Evolutionary conservation across 257 asterid genomes (phyloP), one percentile per base, ranked within the genome.

Genomic region (Pogostemon cablin): DNA sequence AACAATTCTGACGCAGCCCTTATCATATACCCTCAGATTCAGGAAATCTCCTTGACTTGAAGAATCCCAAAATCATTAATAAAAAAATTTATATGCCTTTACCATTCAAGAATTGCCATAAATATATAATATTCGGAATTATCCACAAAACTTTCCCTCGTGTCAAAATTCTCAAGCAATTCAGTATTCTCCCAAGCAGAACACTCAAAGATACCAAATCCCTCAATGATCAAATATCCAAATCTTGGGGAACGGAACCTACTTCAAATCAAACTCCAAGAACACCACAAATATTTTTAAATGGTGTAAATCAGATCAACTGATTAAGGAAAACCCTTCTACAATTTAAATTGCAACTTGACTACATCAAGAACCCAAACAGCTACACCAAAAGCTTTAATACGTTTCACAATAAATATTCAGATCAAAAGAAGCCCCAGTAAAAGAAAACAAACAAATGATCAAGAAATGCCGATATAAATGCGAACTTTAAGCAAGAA

Each of bases 341-440:
- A 41, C 44, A 44, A 69, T 41, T 63, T 17, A 42, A 65, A 11
- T 11, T 69, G 72, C 80, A 74, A 69, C 60, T 65, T 55, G 73
- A 47, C 47, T 49, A 42, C 46, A 71, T 32, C 71, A 60, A 37
- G 12, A 50, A 72, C 44, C 39, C 9, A 38, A 66, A 52, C 70
- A 69, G 44, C 64, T 47, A 50, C 7, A 69, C 81, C 60, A 74
- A 70, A 77, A 81, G 76, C 8, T 44, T 25, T 25, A 25, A 5
- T 6, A 44, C 65, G 49, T 72, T 66, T 72, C 69, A 70, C 62
- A 57, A 10, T 8, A 68, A 68, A 43, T 74, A 79, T 38, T 43
- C 74, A 70, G 78, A 85, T 78, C 72, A 69, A 68, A 77, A 69
- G 76, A 76, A 69, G 65, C 78, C 32, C 85, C 82, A 68, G 49